These are phyloP conservation scores for Kingdonia uniflora DNA, from an alignment of 164 flowering plant species.

Conservation along the genomic window DNA sequence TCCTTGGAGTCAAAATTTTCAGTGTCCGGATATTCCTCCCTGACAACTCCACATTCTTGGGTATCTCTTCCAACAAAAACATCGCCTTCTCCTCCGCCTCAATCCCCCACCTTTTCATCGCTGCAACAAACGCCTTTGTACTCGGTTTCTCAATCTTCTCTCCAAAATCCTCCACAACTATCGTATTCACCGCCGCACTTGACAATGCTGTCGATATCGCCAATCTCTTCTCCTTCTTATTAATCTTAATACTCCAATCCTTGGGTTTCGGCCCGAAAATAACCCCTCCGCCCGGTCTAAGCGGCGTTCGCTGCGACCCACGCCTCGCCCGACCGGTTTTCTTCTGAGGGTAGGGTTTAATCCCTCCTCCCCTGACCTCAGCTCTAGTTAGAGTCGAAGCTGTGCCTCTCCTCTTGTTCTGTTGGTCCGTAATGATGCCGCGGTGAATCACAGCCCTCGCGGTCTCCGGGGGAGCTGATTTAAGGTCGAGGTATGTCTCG, in stretches of 20 bases:
- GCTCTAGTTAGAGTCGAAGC: constrained; percentile 90
- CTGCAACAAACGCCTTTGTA: constrained; percentile 80
- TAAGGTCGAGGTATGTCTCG: constrained; percentile 56
- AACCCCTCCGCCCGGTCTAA: constrained; percentile 96
- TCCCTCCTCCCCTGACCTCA: constrained; percentile 91
- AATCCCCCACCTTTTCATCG: constrained; percentile 81
- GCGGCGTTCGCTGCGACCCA: constrained; percentile 80
- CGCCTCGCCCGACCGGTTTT: constrained; percentile 81
- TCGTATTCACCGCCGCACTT: constrained; percentile 46
- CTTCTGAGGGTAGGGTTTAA: constrained; percentile 92
- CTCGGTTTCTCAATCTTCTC: constrained; percentile 70
- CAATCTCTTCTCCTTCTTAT: constrained; percentile 78
- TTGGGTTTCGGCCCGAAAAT: constrained; percentile 86
- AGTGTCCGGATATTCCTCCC: constrained; percentile 79
- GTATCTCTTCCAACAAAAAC: constrained; percentile 60
- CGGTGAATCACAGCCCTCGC: constrained; percentile 96
- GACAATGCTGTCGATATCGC: constrained; percentile 82
- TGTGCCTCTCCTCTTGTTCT: constrained; percentile 80
- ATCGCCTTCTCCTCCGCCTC: constrained; percentile 72
- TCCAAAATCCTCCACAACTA: constrained; percentile 78
- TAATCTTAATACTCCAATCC: constrained; percentile 89
- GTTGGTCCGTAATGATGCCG: constrained; percentile 68
- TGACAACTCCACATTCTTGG: constrained; percentile 56
- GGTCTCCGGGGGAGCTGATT: constrained; percentile 72
- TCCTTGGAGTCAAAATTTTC: constrained; percentile 81